Evolutionary conservation across 352 stramenopile genomes (phyloP).

Genomic region (Phytophthora foliorum): DNA sequence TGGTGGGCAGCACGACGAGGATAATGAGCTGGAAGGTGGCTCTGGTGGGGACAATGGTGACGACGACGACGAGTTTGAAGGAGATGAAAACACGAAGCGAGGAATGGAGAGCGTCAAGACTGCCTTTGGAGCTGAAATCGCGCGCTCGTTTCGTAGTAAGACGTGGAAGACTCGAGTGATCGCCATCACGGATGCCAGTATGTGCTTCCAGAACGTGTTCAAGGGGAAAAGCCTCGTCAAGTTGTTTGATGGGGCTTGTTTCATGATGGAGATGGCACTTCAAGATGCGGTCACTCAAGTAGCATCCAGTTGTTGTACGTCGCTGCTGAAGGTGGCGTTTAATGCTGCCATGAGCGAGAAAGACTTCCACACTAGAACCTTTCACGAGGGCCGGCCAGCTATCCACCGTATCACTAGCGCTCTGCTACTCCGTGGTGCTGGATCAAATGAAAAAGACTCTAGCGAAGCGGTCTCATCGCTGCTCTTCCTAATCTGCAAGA

Average conservation of each 20-base stretch:
- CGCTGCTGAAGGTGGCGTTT: conserved; percentile 72
- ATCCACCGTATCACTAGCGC: conserved; percentile 60
- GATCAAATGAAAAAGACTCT: conserved; percentile 83
- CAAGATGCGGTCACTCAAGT: conserved; percentile 80
- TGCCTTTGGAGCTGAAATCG: conserved; percentile 65
- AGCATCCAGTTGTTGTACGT: conserved; percentile 63
- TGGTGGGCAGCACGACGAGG: conserved; percentile 25
- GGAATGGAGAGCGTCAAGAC: conserved; percentile 38
- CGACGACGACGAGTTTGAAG: conserved; percentile 48
- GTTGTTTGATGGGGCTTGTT: conserved; percentile 71
- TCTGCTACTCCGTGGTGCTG: conserved; percentile 60
- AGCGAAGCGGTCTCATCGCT: conserved; percentile 80
- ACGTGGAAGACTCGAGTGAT: conserved; percentile 67
- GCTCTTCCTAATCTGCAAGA: conserved; percentile 88
- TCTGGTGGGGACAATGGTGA: conserved; percentile 45
- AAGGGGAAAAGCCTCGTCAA: conserved; percentile 51
- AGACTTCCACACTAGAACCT: conserved; percentile 69
- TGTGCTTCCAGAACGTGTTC: conserved; percentile 57
- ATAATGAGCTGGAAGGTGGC: conserved; percentile 35
- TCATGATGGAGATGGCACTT: conserved; percentile 64
- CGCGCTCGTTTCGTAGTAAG: conserved; percentile 59
- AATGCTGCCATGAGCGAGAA: conserved; percentile 61
- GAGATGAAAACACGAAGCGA: conserved; percentile 23
- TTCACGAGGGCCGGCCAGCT: conserved; percentile 58
- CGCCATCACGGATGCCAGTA: conserved; percentile 64